Conservation (phyloP, 495 filamentous ascomycete species). For the Hyaloscypha hepaticicola region DNA sequence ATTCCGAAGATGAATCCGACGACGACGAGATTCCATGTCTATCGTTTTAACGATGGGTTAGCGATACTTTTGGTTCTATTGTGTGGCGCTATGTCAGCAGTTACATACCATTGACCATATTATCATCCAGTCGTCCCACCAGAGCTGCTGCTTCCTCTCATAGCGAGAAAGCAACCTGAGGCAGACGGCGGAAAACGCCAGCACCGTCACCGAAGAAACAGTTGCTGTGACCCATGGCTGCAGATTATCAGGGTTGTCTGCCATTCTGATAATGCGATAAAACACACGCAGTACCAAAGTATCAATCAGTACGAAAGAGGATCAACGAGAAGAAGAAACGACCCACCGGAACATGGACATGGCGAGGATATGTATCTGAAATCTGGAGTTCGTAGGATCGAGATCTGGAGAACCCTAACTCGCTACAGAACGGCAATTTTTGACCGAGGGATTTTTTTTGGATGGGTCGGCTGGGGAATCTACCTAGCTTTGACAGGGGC, state of each 20-base stretch:
- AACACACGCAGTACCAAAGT: background rate
- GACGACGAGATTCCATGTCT: constrained; percentile 38
- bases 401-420: no score
- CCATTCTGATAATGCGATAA: constrained; percentile 1
- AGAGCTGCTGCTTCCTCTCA: constrained; percentile 35
- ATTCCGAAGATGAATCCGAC: constrained; percentile 39
- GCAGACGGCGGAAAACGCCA: constrained; percentile 32
- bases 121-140: constrained; percentile 45
- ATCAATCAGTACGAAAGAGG: background rate
- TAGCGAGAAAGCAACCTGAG: constrained; percentile 37
- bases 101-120: constrained; percentile 39
- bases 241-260: constrained; percentile 25
- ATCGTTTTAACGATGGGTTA: constrained; percentile 6
- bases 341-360: background rate
- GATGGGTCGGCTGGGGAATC: no score
- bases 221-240: constrained; percentile 44
- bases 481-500: no score
- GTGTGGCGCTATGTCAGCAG: background rate
- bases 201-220: constrained; percentile 20
- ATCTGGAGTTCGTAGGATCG: no score
- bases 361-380: background rate
- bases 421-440: no score
- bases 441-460: no score
- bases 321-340: background rate
- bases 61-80: background rate